These are phyloP conservation scores for Xylaria telfairii DNA, from an alignment of 495 filamentous ascomycete genomes.

Conservation along the genomic window DNA sequence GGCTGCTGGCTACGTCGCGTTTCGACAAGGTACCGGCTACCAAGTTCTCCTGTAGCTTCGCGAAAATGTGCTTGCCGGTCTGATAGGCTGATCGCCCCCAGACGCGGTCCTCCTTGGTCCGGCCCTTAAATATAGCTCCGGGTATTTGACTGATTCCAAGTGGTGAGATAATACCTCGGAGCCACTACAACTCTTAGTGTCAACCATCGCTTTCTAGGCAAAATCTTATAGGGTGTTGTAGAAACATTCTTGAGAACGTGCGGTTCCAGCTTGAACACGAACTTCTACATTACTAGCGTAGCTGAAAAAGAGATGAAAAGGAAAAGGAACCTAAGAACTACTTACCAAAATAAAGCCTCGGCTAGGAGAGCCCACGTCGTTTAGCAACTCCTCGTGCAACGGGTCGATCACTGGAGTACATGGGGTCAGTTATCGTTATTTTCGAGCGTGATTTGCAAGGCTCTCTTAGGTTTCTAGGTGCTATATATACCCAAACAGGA, in stretches of 20 bases:
- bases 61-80: slow-evolving; percentile 79
- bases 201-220: not conserved
- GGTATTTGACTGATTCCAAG: slow-evolving; percentile 79
- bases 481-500: too few species aligned
- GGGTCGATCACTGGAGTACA: too few species aligned
- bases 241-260: not conserved
- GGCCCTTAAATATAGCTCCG: slow-evolving; percentile 79
- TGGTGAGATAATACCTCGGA: slow-evolving; percentile 81
- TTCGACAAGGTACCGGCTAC: slow-evolving; percentile 82
- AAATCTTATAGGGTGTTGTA: not conserved
- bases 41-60: slow-evolving; percentile 89
- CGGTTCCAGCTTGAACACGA: not conserved
- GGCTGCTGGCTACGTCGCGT: slow-evolving; percentile 77
- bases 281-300: not conserved
- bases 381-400: slow-evolving; percentile 83
- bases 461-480: too few species aligned
- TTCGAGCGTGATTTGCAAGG: too few species aligned
- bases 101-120: slow-evolving; percentile 81
- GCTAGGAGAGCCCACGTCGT: slow-evolving; percentile 65
- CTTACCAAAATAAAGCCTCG: slow-evolving; percentile 72
- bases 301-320: not conserved
- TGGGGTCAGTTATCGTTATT: too few species aligned
- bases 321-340: not conserved
- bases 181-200: slow-evolving; percentile 56
- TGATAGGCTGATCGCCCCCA: slow-evolving; percentile 80